Evolutionary conservation across 2,329 filamentous ascomycete genomes (phyloP).

Genomic region (Penicillium expansum): DNA sequence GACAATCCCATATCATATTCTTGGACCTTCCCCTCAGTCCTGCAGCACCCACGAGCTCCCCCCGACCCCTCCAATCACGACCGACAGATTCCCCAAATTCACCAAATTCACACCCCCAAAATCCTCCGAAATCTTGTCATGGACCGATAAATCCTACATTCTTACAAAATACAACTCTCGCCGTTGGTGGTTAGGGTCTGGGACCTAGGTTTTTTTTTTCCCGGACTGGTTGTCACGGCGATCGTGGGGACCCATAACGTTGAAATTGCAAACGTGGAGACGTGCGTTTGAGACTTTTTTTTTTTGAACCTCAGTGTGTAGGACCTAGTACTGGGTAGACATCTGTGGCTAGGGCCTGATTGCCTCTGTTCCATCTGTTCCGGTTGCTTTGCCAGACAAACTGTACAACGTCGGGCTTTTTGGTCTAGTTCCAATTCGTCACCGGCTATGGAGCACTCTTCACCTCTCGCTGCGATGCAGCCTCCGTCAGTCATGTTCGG

Average conservation of each 20-base stretch:
- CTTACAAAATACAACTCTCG: conserved; percentile 19
- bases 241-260: conserved; percentile 15
- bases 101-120: no score
- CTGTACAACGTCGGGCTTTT: conserved; percentile 14
- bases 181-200: conserved; percentile 21
- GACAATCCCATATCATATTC: neutral
- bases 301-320: conserved; percentile 10
- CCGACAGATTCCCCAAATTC: conserved; percentile 2
- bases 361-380: neutral
- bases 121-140: conserved; percentile 22
- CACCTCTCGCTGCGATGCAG: conserved; percentile 90
- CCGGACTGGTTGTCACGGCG: conserved; percentile 11
- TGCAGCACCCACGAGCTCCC: conserved; percentile 24
- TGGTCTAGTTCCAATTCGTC: conserved; percentile 15
- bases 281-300: conserved; percentile 1
- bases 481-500: conserved; percentile 63
- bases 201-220: conserved; percentile 12
- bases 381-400: neutral
- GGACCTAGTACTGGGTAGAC: conserved; percentile 8
- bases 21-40: conserved; percentile 5
- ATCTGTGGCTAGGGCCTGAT: neutral
- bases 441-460: conserved; percentile 78
- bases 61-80: conserved; percentile 20
- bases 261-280: conserved; percentile 15
- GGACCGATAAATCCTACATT: conserved; percentile 28